phyloP scores from a whole-genome alignment of 345 rosid species.

The Citrus glauca region DNA sequence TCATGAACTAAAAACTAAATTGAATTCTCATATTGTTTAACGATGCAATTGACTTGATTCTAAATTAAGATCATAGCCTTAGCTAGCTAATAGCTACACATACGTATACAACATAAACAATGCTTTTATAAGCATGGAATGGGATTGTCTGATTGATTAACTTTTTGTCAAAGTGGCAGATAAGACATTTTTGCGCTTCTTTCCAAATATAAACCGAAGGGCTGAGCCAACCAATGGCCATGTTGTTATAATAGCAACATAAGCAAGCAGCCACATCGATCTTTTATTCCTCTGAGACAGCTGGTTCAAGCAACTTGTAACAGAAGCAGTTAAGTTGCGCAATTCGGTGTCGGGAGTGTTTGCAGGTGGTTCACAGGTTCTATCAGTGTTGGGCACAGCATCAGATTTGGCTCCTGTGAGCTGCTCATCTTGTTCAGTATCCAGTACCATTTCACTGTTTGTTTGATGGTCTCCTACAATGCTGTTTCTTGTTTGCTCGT shows the following conservation, averaged over 20 bases:
- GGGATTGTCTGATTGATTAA: background rate
- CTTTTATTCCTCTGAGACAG: conserved; percentile 31
- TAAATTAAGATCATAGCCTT: background rate
- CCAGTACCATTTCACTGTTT: conserved; percentile 8
- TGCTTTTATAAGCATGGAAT: background rate
- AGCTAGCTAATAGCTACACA: background rate
- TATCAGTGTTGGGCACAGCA: background rate
- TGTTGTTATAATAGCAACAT: conserved; percentile 51
- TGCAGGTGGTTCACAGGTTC: conserved; percentile 18
- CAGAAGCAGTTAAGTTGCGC: conserved; percentile 17
- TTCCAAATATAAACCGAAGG: conserved; percentile 34
- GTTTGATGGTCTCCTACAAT: background rate
- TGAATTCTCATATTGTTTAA: background rate
- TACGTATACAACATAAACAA: background rate
- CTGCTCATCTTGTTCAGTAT: conserved; percentile 21
- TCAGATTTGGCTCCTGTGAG: conserved; percentile 18
- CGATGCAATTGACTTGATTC: background rate
- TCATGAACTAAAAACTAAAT: background rate
- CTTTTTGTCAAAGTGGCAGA: conserved; percentile 18
- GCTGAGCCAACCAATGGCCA: conserved; percentile 63
- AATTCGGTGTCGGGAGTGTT: conserved; percentile 22
- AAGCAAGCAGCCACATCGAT: conserved; percentile 55
- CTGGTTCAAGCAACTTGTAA: conserved; percentile 37
- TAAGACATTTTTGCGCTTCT: conserved; percentile 34
- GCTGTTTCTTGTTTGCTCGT: conserved; percentile 26